These are phyloP conservation scores for Globisporangium emineosum DNA, from an alignment of 352 stramenopile species.

Conservation along the genomic window DNA sequence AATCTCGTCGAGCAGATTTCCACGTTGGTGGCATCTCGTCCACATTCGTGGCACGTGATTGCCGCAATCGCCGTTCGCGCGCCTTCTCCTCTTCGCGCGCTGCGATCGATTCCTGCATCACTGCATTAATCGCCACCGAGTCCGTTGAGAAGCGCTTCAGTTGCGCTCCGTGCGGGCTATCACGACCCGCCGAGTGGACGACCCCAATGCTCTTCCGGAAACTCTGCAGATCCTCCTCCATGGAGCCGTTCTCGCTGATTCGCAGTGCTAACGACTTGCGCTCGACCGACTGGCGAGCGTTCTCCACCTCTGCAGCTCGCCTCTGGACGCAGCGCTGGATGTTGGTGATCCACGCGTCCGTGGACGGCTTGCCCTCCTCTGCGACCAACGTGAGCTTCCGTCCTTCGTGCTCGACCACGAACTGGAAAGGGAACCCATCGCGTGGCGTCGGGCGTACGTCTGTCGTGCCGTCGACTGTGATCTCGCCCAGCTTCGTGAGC, in stretches of 20 bases:
- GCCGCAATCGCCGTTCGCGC: conserved; percentile 31
- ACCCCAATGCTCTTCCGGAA: conserved; percentile 32
- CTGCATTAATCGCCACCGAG: conserved; percentile 53
- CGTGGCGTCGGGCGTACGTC: conserved; percentile 43
- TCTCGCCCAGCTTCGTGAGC: conserved; percentile 80
- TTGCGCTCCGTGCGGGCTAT: conserved; percentile 19
- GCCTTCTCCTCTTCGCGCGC: conserved; percentile 43
- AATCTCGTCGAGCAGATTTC: conserved; percentile 20
- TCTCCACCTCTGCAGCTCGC: conserved; percentile 24
- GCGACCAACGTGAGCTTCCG: conserved; percentile 75
- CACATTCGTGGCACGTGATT: conserved; percentile 41
- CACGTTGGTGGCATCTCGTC: conserved; percentile 23
- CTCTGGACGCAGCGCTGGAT: conserved; percentile 52
- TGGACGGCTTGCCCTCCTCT: conserved; percentile 44
- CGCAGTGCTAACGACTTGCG: conserved; percentile 36
- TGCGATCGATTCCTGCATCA: conserved; percentile 46
- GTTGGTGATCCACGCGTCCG: conserved; percentile 62
- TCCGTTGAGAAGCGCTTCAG: conserved; percentile 75
- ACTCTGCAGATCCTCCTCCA: conserved; percentile 35
- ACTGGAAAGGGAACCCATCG: conserved; percentile 56
- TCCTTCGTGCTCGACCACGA: conserved; percentile 61
- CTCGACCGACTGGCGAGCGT: conserved; percentile 34
- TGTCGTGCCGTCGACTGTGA: conserved; percentile 65
- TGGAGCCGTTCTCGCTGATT: conserved; percentile 34
- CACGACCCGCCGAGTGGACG: conserved; percentile 8